phyloP scores from a whole-genome alignment of 1,284 basidiomycete genomes.

The Volvariella volvacea region DNA sequence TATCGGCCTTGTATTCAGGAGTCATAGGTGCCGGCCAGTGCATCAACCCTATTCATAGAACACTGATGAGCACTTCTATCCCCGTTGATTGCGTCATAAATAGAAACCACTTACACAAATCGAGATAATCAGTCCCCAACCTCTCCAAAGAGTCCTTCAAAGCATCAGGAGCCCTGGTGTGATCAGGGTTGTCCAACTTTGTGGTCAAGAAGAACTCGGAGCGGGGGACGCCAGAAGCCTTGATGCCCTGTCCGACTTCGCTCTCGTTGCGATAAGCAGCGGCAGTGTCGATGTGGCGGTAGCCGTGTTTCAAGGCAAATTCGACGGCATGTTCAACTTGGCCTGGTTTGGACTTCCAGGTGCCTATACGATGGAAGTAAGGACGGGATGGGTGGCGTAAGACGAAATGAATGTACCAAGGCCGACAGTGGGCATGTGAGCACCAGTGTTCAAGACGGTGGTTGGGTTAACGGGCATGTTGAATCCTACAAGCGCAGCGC shows the following conservation, averaged over 20 bases:
- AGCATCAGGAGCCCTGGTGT: slow-evolving; percentile 55
- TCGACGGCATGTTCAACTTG: slow-evolving; percentile 64
- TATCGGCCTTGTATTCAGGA: slow-evolving; percentile 36
- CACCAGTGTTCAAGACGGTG: slow-evolving; percentile 69
- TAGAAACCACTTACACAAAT: slow-evolving; percentile 49
- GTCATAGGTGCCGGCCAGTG: slow-evolving; percentile 70
- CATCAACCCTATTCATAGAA: slow-evolving; percentile 70
- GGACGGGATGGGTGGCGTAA: slow-evolving; percentile 4
- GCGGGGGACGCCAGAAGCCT: slow-evolving; percentile 61
- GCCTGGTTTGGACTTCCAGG: slow-evolving; percentile 71
- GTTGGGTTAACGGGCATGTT: slow-evolving; percentile 39
- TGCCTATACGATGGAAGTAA: slow-evolving; percentile 35
- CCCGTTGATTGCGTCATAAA: not conserved
- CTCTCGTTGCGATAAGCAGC: slow-evolving; percentile 50
- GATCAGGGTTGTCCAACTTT: slow-evolving; percentile 72
- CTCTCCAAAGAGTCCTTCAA: slow-evolving; percentile 64
- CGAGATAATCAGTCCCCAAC: slow-evolving; percentile 71
- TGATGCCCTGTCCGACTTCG: slow-evolving; percentile 78
- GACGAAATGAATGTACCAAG: slow-evolving; percentile 41
- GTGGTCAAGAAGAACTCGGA: slow-evolving; percentile 70
- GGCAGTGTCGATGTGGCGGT: slow-evolving; percentile 71
- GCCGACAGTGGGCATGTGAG: slow-evolving; percentile 68
- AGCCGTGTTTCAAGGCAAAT: slow-evolving; percentile 66
- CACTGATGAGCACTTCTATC: not conserved
- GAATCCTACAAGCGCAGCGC: slow-evolving; percentile 2